Base-by-base conservation (phyloP, 140 eudicot genomes). In the Flaveria floridana region DNA sequence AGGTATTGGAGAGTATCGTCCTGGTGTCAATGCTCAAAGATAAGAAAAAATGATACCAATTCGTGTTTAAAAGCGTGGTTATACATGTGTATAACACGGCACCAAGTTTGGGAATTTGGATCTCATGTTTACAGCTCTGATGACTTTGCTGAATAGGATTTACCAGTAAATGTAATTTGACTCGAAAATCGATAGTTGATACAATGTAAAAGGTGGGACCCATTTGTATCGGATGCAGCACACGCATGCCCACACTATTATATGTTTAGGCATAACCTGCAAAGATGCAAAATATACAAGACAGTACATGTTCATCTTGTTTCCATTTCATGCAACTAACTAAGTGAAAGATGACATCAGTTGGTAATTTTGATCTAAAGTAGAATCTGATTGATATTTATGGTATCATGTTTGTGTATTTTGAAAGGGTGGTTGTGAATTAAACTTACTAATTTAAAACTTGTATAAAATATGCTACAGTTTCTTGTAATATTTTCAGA, bases 1-100 rank as follows among this genome's bases (percentile, higher is more conserved):
- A 66, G 96, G 97, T 18, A 89, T 89, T 51, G 97, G 96, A 80
- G 94, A 89, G 79, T 87, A 87, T 76, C 88, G 93, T 67, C 88
- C 97, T 63, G 89, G 89, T 78, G 81, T 79, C 79, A 81, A 74
- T 82, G 67, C 83, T 66, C 79, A 80, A 59, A 70, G 78, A 72
- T 85, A 76, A 67, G 65, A 14, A 30, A 12, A 47, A 30, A 15
- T 18, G 26, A 55, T 46, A 30, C 12, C 66, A 20, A 6, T 6
- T 52, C 25, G 23, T 20, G 20, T 47, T 69, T 68, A 23, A 68
- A 4, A 6, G 51, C 0, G 51, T 53, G 65, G 50, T 71, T 63
- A 19, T 44, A 71, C 18, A 53, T 50, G 23, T 46, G 42, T 46
- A 68, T 47, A 37, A 72, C 64, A 16, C 44, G n/a, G 23, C 61